Evolutionary conservation across 2,329 filamentous ascomycete species (phyloP).

Genomic region (Xylariaceae sp.): DNA sequence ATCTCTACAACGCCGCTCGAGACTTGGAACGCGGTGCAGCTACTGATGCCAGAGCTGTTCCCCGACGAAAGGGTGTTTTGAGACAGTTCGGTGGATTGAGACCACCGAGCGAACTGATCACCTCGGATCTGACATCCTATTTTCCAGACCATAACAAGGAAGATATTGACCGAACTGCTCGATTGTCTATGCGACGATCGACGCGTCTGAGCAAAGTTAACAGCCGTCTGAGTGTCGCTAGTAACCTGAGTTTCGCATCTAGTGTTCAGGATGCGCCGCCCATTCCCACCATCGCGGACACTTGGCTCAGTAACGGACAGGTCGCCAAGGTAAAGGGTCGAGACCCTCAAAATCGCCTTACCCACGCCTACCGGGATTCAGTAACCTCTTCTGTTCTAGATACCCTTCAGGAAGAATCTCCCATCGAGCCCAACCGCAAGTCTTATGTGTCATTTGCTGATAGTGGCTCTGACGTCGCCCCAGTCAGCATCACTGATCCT

Average conservation of each 20-base stretch:
- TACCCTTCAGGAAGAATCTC: slow-evolving; percentile 85
- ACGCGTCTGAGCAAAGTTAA: slow-evolving; percentile 88
- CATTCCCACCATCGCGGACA: slow-evolving; percentile 91
- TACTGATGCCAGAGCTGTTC: slow-evolving; percentile 40
- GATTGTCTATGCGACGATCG: slow-evolving; percentile 86
- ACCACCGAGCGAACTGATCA: slow-evolving; percentile 94
- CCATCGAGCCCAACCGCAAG: slow-evolving; percentile 82
- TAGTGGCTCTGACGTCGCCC: slow-evolving; percentile 65
- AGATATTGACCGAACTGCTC: slow-evolving; percentile 92
- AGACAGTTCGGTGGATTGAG: slow-evolving; percentile 86
- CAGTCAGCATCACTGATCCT: slow-evolving; percentile 71
- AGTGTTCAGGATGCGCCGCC: slow-evolving; percentile 90
- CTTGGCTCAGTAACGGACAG: slow-evolving; percentile 69
- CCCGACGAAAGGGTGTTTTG: slow-evolving; percentile 51
- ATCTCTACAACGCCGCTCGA: slow-evolving; percentile 55
- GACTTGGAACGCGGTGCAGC: slow-evolving; percentile 55
- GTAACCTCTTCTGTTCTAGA: slow-evolving; percentile 85
- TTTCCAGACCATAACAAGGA: slow-evolving; percentile 94
- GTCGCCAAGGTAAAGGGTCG: slow-evolving; percentile 44
- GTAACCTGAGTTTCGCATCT: slow-evolving; percentile 88
- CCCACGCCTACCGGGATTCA: slow-evolving; percentile 74
- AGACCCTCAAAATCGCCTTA: slow-evolving; percentile 40
- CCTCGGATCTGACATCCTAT: slow-evolving; percentile 92
- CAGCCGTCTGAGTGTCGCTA: slow-evolving; percentile 88
- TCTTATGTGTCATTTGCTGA: slow-evolving; percentile 90